Evolutionary conservation across 129 eudicot species (phyloP).

Genomic region (Gnaphalium uliginosum): DNA sequence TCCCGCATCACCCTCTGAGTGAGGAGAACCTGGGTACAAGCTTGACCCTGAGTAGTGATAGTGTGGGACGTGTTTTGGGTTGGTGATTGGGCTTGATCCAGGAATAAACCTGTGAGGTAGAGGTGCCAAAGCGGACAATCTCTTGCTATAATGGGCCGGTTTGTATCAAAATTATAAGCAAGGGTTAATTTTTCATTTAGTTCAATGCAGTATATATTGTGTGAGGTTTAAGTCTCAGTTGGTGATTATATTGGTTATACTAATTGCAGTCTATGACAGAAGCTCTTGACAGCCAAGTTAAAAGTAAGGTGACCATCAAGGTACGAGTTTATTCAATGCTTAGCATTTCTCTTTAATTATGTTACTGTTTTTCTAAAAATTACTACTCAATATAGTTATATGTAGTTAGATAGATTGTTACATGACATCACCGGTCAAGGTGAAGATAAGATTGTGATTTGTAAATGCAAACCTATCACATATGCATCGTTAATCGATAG

Average conservation of each 20-base stretch:
- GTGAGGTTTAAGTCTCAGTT: conserved; percentile 21
- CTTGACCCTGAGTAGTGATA: neutral
- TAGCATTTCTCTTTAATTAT: neutral
- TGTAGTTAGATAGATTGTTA: too few species aligned
- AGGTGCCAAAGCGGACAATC: neutral
- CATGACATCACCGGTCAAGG: neutral
- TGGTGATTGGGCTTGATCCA: neutral
- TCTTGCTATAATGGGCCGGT: neutral
- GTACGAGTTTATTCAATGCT: conserved; percentile 27
- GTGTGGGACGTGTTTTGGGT: neutral
- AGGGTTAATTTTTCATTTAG: neutral
- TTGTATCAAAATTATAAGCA: neutral
- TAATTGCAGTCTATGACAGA: conserved; percentile 83
- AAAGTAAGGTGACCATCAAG: conserved; percentile 83
- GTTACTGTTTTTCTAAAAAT: neutral
- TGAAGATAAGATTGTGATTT: neutral
- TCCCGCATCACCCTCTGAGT: neutral
- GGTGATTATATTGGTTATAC: conserved; percentile 13
- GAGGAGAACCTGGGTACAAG: neutral
- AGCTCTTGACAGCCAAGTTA: conserved; percentile 79
- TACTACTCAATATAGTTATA: neutral
- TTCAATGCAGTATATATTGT: neutral
- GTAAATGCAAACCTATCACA: neutral
- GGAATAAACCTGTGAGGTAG: neutral
- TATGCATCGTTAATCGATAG: neutral